A percentile compares a stretch with the other conserved stretches of the same genome.
Conservation (phyloP, 495 filamentous ascomycete genomes). For the Penicillium nucicola region DNA sequence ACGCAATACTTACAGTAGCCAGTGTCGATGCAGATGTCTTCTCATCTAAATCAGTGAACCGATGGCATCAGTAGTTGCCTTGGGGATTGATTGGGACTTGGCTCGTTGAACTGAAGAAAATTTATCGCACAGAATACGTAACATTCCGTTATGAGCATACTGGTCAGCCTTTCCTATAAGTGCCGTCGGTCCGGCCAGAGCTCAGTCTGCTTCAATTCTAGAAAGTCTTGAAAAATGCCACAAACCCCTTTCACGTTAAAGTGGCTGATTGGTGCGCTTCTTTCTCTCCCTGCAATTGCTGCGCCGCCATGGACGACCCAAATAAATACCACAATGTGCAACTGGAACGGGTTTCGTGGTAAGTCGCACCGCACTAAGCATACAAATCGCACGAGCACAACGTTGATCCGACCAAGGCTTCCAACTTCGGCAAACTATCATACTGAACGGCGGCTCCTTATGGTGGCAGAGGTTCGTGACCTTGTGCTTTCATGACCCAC, state of each 20-base stretch:
- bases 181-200: neutral
- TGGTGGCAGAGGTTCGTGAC: neutral
- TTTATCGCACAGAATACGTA: neutral
- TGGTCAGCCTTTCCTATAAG: neutral
- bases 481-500: neutral
- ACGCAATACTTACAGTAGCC: no score
- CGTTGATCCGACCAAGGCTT: neutral
- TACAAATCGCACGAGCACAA: neutral
- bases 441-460: neutral
- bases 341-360: constrained; percentile 1
- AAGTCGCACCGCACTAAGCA: neutral
- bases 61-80: no score
- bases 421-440: neutral
- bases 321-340: neutral
- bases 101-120: neutral
- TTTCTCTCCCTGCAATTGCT: neutral
- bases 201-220: no score
- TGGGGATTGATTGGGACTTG: no score
- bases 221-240: neutral
- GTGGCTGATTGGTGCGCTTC: neutral
- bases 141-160: neutral
- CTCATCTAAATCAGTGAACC: no score
- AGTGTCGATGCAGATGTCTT: no score
- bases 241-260: neutral
- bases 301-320: neutral